Evolutionary conservation across 108 stramenopile species (phyloP), one percentile per base, ranked within the genome.

Genomic region (Cyclotella distinguenda): DNA sequence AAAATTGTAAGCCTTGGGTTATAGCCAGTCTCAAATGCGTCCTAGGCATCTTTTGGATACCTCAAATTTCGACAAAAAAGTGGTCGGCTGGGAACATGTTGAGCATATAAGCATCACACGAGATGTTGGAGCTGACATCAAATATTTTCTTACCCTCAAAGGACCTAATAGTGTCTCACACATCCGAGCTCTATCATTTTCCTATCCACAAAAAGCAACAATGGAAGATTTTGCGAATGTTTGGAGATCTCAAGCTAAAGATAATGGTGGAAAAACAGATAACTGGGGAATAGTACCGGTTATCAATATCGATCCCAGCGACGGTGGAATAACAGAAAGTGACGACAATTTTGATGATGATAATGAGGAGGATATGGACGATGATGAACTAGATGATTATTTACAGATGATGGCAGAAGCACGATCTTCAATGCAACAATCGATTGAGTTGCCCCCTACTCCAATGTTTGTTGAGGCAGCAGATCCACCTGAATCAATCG

Each of bases 361-460:
- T 44, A n/a, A n/a, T n/a, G 84, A 87, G 49, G 84, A 86, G 21
- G 88, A 94, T 40, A 90, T 88, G 64, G 80, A 78, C 36, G 84
- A 89, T 25, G 87, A 86, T 63, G 86, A 83, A 5, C 74, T 86
- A 9, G 78, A 77, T 58, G 82, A 85, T 44, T 81, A 84, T 34
- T 65, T 86, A 25, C 70, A 82, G 59, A 86, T 85, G 84, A 81
- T 78, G 64, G 74, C 80, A n/a, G 82, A 68, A 55, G 51, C 70
- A 15, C 60, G 75, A 49, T 43, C 62, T 57, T 61, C 53, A 33
- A 38, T 54, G 40, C 56, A 51, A 21, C 13, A 28, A 18, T 47
- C 79, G 3, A 53, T 51, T 21, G 39, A 50, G 35, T 3, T 52
- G 9, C 25, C 78, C 34, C 27, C 39, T 27, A 28, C 68, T 25